Percentiles rank a stretch among this genome's conserved stretches.
Evolutionary conservation across 352 stramenopile genomes (phyloP).

Genomic region (Blastocystis sp.): DNA sequence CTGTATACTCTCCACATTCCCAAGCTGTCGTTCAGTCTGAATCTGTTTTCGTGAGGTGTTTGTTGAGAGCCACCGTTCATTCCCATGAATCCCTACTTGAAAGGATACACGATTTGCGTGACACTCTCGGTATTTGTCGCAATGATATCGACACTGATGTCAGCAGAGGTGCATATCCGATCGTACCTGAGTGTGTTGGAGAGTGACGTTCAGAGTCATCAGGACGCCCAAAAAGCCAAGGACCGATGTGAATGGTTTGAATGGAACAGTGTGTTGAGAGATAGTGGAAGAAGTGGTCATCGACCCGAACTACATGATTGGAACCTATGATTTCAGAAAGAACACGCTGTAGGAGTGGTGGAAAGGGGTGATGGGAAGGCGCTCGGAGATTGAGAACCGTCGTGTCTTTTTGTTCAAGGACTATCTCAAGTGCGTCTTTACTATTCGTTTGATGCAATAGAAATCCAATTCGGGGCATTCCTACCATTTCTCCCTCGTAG

Average conservation of each 20-base stretch:
- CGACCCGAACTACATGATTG: not conserved
- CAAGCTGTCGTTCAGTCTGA: not conserved
- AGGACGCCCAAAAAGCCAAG: not conserved
- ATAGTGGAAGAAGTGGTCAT: not conserved
- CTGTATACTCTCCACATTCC: not conserved
- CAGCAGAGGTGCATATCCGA: not conserved
- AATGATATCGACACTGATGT: not conserved
- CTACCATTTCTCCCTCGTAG: not conserved
- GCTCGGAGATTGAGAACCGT: slow-evolving; percentile 9
- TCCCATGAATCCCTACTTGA: not conserved
- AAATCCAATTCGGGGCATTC: not conserved
- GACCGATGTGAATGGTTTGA: not conserved
- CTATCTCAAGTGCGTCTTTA: not conserved
- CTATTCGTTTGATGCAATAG: not conserved
- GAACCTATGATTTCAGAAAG: slow-evolving; percentile 18
- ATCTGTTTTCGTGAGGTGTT: not conserved
- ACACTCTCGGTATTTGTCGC: not conserved
- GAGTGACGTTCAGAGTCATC: not conserved
- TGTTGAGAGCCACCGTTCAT: not conserved
- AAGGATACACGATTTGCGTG: slow-evolving; percentile 14
- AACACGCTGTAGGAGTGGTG: not conserved
- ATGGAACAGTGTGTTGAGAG: not conserved
- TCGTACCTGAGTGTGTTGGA: not conserved
- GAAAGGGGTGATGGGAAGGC: not conserved
- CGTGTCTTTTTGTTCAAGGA: slow-evolving; percentile 4